Percentiles rank a stretch among this genome's conserved stretches.
Evolutionary conservation across 2,329 filamentous ascomycete species (phyloP).

Genomic region (Podosphaera leucotricha): DNA sequence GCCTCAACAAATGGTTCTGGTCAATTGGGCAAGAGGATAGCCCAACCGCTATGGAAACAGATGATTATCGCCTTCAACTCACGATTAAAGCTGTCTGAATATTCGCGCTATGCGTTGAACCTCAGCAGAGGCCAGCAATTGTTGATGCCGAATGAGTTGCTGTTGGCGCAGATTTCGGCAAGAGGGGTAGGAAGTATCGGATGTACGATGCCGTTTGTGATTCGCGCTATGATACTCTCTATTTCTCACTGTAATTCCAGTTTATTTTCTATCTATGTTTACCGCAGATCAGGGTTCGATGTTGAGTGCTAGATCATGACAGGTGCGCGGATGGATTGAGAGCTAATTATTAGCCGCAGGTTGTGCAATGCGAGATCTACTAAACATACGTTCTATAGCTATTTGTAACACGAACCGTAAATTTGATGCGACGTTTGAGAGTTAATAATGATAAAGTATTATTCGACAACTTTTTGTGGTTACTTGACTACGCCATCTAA

Average conservation of each 20-base stretch:
- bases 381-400: background rate
- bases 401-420: background rate
- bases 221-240: background rate
- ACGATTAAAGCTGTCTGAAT: background rate
- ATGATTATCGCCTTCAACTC: background rate
- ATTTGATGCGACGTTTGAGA: background rate
- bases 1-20: background rate
- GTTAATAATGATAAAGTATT: background rate
- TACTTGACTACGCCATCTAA: background rate
- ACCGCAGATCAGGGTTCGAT: background rate
- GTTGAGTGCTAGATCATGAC: background rate
- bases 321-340: background rate
- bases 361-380: background rate
- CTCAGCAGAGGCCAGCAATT: background rate
- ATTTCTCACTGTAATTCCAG: background rate
- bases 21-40: background rate
- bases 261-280: background rate
- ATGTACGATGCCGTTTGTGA: background rate
- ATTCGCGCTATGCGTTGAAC: background rate
- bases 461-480: background rate
- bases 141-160: background rate
- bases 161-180: background rate
- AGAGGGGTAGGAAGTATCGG: background rate
- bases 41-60: background rate
- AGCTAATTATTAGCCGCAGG: background rate